Evolutionary conservation across 2,329 filamentous ascomycete species (phyloP), one percentile per base, ranked within the genome.

Genomic region (Pseudocercospora fijiensis): DNA sequence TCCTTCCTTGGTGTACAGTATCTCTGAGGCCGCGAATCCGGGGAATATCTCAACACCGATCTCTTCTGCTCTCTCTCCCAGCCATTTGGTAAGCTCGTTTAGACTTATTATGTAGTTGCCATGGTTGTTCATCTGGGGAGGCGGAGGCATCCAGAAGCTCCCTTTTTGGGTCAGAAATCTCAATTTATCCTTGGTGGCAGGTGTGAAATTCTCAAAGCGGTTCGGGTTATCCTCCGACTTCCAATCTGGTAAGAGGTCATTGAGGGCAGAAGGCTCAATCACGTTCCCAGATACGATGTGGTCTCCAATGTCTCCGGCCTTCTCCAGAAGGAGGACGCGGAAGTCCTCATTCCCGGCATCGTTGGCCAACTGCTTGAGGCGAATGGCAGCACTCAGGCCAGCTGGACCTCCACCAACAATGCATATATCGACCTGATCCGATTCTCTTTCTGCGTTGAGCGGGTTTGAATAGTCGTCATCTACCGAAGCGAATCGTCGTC

Each of bases 51-150:
- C 95, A 27, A 99, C 95, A 30, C 95, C 95, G 28, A 96, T 75
- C 79, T 98, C 95, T 79, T 99, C 95, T n/a, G 95, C 95, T 55
- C 94, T 87, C 76, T 98, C 95, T 56, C 91, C 93, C 2, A 99
- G 83, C 95, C 95, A 99, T 79, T 94, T 96, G 62, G 90, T 90
- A 74, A 99, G 89, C 78, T 98, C 91, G 78, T 96, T 98, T 73
- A 99, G 80, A 74, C 91, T 96, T 74, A 99, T 88, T 70, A 99
- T 99, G 78, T 96, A 98, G 80, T 99, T 99, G 70, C 95, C 95
- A 73, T 96, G 86, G 77, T 99, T 99, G 82, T 93, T 87, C 95
- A 99, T 99, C 81, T 98, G 95, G 30, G 95, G 95, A 51, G 95
- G 95, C 11, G 89, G 87, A 0, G 94, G 95, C 59, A 98, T 82